Conservation (phyloP, 306 rosid species). For the Casuarina equisetifolia region DNA sequence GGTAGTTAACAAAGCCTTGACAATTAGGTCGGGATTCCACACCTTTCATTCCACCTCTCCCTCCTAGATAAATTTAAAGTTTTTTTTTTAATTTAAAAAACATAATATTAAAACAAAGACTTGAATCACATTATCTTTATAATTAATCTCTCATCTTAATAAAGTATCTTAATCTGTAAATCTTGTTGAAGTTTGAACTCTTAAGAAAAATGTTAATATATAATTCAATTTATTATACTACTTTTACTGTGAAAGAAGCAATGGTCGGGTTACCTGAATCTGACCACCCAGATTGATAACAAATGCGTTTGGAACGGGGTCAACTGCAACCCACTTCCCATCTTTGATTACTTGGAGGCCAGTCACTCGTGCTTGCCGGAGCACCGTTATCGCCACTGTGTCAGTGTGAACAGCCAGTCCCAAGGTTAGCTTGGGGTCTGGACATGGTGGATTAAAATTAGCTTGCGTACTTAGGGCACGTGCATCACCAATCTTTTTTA, state of each 20-base stretch:
- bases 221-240: too few species aligned
- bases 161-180: too few species aligned
- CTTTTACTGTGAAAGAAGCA: not conserved
- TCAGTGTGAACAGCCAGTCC: slow-evolving; percentile 42
- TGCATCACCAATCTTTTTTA: slow-evolving; percentile 35
- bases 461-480: slow-evolving; percentile 42
- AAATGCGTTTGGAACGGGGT: slow-evolving; percentile 40
- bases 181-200: too few species aligned
- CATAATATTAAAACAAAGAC: too few species aligned
- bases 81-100: too few species aligned
- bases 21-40: too few species aligned
- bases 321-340: slow-evolving; percentile 46
- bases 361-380: slow-evolving; percentile 34
- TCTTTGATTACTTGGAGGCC: slow-evolving; percentile 56
- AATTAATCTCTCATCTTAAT: too few species aligned
- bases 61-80: too few species aligned
- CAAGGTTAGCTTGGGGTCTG: slow-evolving; percentile 38
- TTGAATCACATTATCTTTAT: too few species aligned
- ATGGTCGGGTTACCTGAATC: slow-evolving; percentile 35
- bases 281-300: slow-evolving; percentile 57
- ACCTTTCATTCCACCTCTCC: too few species aligned
- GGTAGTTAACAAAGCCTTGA: too few species aligned
- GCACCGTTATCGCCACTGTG: slow-evolving; percentile 34
- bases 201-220: too few species aligned
- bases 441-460: slow-evolving; percentile 44